These are phyloP conservation scores for Pythium utonaiense DNA, from an alignment of 352 stramenopile genomes.

Conservation along the genomic window DNA sequence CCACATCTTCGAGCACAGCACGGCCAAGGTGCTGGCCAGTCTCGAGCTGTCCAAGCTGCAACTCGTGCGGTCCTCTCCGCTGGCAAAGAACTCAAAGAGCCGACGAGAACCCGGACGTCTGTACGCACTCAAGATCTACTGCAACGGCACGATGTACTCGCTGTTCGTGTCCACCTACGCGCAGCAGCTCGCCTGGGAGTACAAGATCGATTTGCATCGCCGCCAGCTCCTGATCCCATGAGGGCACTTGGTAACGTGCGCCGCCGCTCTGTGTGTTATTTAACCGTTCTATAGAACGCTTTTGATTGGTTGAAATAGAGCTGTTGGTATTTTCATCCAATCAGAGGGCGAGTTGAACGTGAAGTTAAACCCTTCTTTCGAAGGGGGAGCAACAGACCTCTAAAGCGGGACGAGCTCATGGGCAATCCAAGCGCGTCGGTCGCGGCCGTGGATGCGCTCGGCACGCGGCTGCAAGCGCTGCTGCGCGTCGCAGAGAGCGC, in stretches of 20 bases:
- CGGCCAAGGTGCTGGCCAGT: slow-evolving; percentile 61
- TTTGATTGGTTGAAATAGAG: slow-evolving; percentile 19
- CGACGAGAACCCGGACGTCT: slow-evolving; percentile 43
- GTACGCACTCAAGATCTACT: slow-evolving; percentile 75
- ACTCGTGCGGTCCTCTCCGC: slow-evolving; percentile 51
- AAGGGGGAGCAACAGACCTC: slow-evolving; percentile 29
- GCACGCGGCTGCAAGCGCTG: slow-evolving; percentile 10
- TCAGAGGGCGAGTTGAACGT: slow-evolving; percentile 14
- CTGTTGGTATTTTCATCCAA: slow-evolving; percentile 28
- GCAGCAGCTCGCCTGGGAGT: slow-evolving; percentile 78
- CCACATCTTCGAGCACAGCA: slow-evolving; percentile 76
- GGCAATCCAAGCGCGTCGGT: slow-evolving; percentile 13
- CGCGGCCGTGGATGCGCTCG: slow-evolving; percentile 14
- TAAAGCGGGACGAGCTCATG: slow-evolving; percentile 11
- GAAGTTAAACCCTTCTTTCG: slow-evolving; percentile 12
- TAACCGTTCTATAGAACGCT: slow-evolving; percentile 15
- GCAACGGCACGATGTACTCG: slow-evolving; percentile 60
- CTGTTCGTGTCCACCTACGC: slow-evolving; percentile 72
- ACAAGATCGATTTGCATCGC: slow-evolving; percentile 73
- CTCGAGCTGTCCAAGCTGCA: slow-evolving; percentile 79
- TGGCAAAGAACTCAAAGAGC: slow-evolving; percentile 32
- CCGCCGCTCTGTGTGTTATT: slow-evolving; percentile 24
- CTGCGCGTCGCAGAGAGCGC: slow-evolving; percentile 9
- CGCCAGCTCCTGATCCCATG: slow-evolving; percentile 72
- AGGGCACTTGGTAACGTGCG: slow-evolving; percentile 9